phyloP scores from a whole-genome alignment of 148 eudicot species.

The Camellia sinensis region DNA sequence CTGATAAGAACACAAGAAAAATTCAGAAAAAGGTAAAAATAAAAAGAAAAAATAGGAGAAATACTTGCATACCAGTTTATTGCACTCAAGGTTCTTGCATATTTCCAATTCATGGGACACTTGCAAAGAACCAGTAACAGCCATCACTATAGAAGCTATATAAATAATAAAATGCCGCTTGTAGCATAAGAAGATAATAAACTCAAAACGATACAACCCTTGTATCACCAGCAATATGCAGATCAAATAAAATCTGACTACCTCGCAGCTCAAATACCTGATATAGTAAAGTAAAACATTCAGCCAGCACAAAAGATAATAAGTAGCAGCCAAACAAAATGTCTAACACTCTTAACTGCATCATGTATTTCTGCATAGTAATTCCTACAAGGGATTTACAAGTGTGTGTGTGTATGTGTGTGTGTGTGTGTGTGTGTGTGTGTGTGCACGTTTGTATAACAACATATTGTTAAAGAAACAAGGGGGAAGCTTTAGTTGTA shows the following conservation, averaged over 20 bases:
- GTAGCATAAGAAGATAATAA: constrained; percentile 9
- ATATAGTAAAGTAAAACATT: constrained; percentile 1
- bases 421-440: neutral
- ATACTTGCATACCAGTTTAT: constrained; percentile 35
- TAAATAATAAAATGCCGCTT: neutral
- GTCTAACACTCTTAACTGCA: neutral
- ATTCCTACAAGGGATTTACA: neutral
- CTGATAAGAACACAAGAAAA: constrained; percentile 16
- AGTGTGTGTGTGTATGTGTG: neutral
- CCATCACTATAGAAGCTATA: constrained; percentile 28
- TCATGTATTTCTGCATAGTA: neutral
- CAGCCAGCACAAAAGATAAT: neutral
- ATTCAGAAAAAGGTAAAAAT: neutral
- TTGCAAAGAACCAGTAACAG: constrained; percentile 51
- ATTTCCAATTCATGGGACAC: constrained; percentile 41
- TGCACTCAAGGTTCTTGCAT: constrained; percentile 37
- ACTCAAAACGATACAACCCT: neutral
- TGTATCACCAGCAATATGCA: neutral
- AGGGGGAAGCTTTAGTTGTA: neutral
- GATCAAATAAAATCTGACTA: neutral
- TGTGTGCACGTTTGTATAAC: neutral
- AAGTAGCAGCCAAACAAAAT: neutral
- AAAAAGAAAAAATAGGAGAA: neutral
- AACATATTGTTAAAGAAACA: neutral
- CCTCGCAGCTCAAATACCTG: constrained; percentile 6